Evolutionary conservation across 352 stramenopile species (phyloP).

Genomic region (Phytophthora agathidicida): DNA sequence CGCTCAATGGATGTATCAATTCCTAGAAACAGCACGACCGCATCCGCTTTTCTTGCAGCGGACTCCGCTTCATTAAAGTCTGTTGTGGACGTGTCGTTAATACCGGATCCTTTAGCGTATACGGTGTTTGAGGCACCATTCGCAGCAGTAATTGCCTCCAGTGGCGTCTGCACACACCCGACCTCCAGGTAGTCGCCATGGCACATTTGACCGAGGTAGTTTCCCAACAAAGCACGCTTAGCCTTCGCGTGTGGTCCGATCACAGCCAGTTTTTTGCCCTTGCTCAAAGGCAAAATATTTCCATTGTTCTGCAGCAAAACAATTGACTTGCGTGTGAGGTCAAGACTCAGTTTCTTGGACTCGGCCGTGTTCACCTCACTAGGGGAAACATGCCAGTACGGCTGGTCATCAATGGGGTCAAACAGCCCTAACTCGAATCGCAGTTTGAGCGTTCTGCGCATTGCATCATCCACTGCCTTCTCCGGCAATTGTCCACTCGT

Average conservation of each 20-base stretch:
- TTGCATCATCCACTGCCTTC: constrained; percentile 62
- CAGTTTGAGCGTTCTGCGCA: constrained; percentile 78
- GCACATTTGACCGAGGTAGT: constrained; percentile 89
- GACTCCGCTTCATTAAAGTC: constrained; percentile 59
- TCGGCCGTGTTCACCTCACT: constrained; percentile 75
- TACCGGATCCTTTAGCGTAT: constrained; percentile 50
- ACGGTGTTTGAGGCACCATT: constrained; percentile 49
- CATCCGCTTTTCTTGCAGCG: constrained; percentile 43
- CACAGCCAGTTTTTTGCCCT: constrained; percentile 64
- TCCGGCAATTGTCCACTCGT: constrained; percentile 51
- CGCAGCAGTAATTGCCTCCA: constrained; percentile 61
- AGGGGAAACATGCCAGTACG: constrained; percentile 76
- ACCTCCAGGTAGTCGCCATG: constrained; percentile 75
- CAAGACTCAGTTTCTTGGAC: constrained; percentile 68
- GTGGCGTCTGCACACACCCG: constrained; percentile 68
- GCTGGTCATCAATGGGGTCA: constrained; percentile 83
- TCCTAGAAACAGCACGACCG: constrained; percentile 82
- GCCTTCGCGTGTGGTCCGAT: constrained; percentile 83
- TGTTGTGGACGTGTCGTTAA: constrained; percentile 69
- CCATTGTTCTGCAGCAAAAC: constrained; percentile 93
- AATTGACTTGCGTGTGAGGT: constrained; percentile 88
- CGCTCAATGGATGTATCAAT: constrained; percentile 84
- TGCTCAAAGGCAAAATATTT: constrained; percentile 68
- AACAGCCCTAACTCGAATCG: constrained; percentile 94
- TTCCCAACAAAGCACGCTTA: constrained; percentile 70